phyloP scores from a whole-genome alignment of 2,329 filamentous ascomycete species.

The Beauveria bassiana region DNA sequence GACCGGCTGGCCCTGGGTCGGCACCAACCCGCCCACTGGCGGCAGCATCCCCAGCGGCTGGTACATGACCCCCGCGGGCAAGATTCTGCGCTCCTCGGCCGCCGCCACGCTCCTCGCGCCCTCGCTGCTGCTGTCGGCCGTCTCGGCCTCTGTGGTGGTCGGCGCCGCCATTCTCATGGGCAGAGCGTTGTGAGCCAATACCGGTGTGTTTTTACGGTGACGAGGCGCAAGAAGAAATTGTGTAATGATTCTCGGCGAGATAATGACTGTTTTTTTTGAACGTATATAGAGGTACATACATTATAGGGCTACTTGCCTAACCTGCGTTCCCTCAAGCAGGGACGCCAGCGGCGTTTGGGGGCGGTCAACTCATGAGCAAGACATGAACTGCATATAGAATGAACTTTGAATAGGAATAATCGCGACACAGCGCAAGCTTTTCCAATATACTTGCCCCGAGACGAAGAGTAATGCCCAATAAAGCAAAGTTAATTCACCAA shows the following conservation, averaged over 20 bases:
- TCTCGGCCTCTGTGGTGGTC: slow-evolving; percentile 20
- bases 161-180: slow-evolving; percentile 14
- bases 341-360: neutral
- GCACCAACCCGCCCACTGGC: slow-evolving; percentile 42
- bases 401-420: neutral
- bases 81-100: slow-evolving; percentile 65
- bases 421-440: neutral
- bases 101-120: slow-evolving; percentile 14
- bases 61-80: slow-evolving; percentile 70
- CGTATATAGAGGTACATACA: neutral
- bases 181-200: slow-evolving; percentile 6
- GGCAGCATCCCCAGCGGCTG: slow-evolving; percentile 67
- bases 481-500: neutral
- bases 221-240: neutral
- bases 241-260: neutral
- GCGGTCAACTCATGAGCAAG: neutral
- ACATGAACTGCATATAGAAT: neutral
- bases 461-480: no score
- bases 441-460: neutral
- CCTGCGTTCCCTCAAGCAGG: neutral
- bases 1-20: slow-evolving; percentile 63
- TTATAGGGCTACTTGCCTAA: neutral
- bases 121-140: slow-evolving; percentile 18
- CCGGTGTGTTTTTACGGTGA: neutral
- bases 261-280: neutral